A percentile compares a stretch with the other conserved stretches of the same genome.
Conservation (phyloP, 805 yeast species). For the Pichia insulana region DNA sequence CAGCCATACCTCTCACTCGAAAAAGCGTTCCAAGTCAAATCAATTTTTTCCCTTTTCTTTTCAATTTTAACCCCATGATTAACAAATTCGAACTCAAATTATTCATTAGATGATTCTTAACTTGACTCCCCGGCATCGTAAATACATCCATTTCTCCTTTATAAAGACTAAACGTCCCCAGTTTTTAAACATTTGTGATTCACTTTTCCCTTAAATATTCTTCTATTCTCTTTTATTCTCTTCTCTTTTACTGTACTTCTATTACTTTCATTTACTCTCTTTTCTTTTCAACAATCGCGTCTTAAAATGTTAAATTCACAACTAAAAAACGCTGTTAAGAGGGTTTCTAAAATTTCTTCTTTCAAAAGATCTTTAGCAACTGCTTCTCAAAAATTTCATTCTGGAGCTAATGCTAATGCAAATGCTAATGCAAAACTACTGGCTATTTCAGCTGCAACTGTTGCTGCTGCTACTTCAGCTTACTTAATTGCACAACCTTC, state of each 20-base stretch:
- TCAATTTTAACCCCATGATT: too few relatives aligned
- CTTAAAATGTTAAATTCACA: slow-evolving; percentile 8
- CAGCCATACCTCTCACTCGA: too few relatives aligned
- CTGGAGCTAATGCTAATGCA: neutral
- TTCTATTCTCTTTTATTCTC: too few relatives aligned
- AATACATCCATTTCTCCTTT: too few relatives aligned
- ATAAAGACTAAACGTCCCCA: too few relatives aligned
- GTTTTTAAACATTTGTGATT: neutral
- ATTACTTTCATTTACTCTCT: neutral
- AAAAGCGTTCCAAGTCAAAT: too few relatives aligned
- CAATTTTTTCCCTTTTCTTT: too few relatives aligned
- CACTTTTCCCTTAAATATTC: too few relatives aligned
- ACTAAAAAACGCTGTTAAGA: slow-evolving; percentile 2
- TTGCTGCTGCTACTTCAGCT: slow-evolving; percentile 6
- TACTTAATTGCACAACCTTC: slow-evolving; percentile 1
- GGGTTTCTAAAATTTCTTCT: slow-evolving; percentile 1
- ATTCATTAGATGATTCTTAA: too few relatives aligned
- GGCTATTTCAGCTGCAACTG: slow-evolving; percentile 2
- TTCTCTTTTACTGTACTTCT: too few relatives aligned
- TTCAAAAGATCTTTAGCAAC: slow-evolving; percentile 1
- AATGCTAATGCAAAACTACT: neutral
- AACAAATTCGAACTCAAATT: too few relatives aligned
- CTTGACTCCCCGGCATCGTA: too few relatives aligned
- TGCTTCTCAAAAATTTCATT: neutral
- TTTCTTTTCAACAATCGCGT: neutral